phyloP scores from a whole-genome alignment of 495 filamentous ascomycete species.

The Tetracladium setigerum region DNA sequence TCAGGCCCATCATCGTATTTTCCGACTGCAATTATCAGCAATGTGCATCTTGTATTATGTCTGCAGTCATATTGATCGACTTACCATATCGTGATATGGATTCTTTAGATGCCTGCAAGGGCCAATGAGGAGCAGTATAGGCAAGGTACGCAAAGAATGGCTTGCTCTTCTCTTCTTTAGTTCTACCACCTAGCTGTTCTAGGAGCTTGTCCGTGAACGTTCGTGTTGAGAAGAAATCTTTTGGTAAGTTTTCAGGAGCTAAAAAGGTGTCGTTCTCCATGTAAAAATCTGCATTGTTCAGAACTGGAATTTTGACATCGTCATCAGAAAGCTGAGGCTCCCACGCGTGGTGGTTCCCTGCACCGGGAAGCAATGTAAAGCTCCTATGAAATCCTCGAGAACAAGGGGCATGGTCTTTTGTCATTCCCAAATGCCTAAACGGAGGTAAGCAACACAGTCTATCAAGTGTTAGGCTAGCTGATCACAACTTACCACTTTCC shows the following conservation, averaged over 20 bases:
- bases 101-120: slow-evolving; percentile 35
- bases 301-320: slow-evolving; percentile 41
- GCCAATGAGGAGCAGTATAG: slow-evolving; percentile 57
- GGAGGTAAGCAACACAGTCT: too few relatives aligned
- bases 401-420: slow-evolving; percentile 31
- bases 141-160: slow-evolving; percentile 56
- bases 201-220: slow-evolving; percentile 47
- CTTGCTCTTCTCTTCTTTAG: slow-evolving; percentile 32
- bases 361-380: slow-evolving; percentile 36
- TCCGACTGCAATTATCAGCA: too few relatives aligned
- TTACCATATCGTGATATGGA: slow-evolving; percentile 18
- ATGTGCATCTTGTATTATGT: slow-evolving; percentile 45
- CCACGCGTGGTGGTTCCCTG: slow-evolving; percentile 54
- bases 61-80: too few relatives aligned
- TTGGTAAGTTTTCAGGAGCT: slow-evolving; percentile 44
- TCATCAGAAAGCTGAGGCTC: slow-evolving; percentile 42
- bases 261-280: too few relatives aligned
- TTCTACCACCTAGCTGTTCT: slow-evolving; percentile 45
- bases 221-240: slow-evolving; percentile 49
- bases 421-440: slow-evolving; percentile 43
- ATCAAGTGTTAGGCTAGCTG: too few relatives aligned
- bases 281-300: slow-evolving; percentile 56
- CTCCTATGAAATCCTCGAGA: slow-evolving; percentile 37
- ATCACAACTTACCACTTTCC: too few relatives aligned
- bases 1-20: slow-evolving; percentile 51